These are phyloP conservation scores for Fusarium sulawesiense DNA, from an alignment of 2,329 filamentous ascomycete species.

Conservation along the genomic window DNA sequence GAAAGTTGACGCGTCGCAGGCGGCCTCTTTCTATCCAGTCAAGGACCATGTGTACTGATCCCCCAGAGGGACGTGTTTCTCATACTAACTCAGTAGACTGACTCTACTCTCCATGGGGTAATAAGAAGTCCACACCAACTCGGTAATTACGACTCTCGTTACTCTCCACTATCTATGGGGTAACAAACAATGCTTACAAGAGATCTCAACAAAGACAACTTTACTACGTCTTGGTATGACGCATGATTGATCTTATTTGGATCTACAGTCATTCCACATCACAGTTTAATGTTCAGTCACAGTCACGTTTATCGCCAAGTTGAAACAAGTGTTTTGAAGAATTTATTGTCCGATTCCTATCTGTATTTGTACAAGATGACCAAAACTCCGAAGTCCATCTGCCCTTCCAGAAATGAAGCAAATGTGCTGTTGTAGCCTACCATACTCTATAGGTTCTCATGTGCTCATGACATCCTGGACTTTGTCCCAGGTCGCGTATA, in stretches of 20 bases:
- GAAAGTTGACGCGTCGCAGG: slow-evolving; percentile 14
- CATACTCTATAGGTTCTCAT: slow-evolving; percentile 1
- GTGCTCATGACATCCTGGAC: slow-evolving; percentile 20
- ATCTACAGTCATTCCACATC: neutral
- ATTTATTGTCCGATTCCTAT: slow-evolving; percentile 32
- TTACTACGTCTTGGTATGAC: neutral
- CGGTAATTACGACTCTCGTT: neutral
- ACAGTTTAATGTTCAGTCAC: neutral
- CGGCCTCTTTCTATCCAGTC: slow-evolving; percentile 21
- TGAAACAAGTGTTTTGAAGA: slow-evolving; percentile 21
- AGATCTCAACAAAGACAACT: neutral
- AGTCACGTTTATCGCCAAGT: slow-evolving; percentile 4
- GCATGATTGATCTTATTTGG: neutral
- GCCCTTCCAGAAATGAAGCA: slow-evolving; percentile 17
- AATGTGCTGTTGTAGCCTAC: slow-evolving; percentile 6
- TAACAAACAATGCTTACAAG: neutral
- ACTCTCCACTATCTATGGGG: neutral
- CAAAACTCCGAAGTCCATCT: slow-evolving; percentile 27
- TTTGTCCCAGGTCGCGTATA: neutral
- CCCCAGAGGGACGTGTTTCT: neutral
- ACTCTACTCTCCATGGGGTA: neutral
- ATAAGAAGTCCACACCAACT: neutral
- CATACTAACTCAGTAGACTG: neutral
- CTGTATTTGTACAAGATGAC: slow-evolving; percentile 30
- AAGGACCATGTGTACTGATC: neutral